Evolutionary conservation across 768 basidiomycete genomes (phyloP), one percentile per base, ranked within the genome.

Genomic region (Suillus spraguei): DNA sequence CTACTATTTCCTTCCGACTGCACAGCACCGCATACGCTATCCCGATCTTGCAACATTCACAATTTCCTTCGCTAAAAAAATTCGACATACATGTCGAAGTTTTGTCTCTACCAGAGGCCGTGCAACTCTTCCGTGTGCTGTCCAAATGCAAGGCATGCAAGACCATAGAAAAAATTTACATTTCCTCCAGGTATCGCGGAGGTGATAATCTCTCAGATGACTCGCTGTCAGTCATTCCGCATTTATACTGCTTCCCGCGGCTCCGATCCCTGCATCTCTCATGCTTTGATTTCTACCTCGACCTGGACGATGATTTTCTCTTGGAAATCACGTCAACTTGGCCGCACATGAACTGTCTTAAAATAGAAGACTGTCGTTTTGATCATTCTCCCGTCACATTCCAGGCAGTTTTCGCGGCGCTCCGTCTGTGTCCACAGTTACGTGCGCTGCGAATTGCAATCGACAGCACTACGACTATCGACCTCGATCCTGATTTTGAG

Each of bases 41-140:
- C 13, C 3, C 11, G 14, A 2, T 47, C 46, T 7, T 47, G 46
- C 5, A 47, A 24, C 22, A 24, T 13, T 47, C 22, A 5, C 46
- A 47, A 47, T 47, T 47, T 13, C 46, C 46, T 13, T 24, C 46
- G 5, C 22, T 47, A 22, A 46, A n/a, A 22, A 7, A 46, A 3
- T 46, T n/a, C 4, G 1, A 11, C 10, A 1, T n/a, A 6, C 1
- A 4, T n/a, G 3, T n/a, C 10, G 4, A n/a, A 4, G 44, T 10
- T 10, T 2, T 22, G 10, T 11, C n/a, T 47, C 0, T 22, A n/a
- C 22, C 13, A 47, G 46, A 47, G 11, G 5, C 22, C 6, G 22
- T 13, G 13, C 22, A 47, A 24, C 46, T 47, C 6, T 24, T 13
- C 14, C 13, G 22, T 14, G 9, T 9, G 42, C 42, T 44, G 8